Conservation (phyloP, 169 alveolate species). For the Toxoplasma gondii region DNA sequence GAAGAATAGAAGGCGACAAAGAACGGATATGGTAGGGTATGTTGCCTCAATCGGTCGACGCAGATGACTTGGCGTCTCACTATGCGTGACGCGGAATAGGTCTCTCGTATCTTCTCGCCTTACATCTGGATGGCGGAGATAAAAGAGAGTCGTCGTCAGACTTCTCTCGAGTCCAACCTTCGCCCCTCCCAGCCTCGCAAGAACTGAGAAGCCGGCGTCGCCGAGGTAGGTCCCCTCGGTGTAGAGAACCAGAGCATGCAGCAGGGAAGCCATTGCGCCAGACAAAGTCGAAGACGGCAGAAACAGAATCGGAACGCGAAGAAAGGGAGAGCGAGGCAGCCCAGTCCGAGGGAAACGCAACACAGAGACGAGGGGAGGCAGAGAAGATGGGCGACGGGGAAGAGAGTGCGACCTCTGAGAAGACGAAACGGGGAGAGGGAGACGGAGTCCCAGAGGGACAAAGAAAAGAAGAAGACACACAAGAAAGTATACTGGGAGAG, state of each 20-base stretch:
- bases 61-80: no score
- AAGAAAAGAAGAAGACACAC: background rate
- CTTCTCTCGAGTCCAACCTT: background rate
- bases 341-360: background rate
- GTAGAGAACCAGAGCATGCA: background rate
- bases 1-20: background rate
- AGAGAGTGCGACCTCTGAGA: no score
- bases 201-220: background rate
- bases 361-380: no score
- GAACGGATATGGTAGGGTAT: no score
- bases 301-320: background rate
- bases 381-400: no score
- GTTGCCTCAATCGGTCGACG: no score
- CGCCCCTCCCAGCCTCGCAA: background rate
- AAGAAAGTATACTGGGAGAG: background rate
- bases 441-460: no score
- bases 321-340: background rate
- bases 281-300: background rate
- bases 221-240: conserved; percentile 13
- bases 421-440: no score
- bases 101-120: background rate
- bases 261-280: background rate
- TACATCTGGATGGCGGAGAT: background rate
- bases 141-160: background rate
- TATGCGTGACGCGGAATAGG: no score